Percentiles rank a stretch among this genome's conserved stretches.
phyloP scores from a whole-genome alignment of 2,329 filamentous ascomycete species.

The Ceratocystis colombiana region DNA sequence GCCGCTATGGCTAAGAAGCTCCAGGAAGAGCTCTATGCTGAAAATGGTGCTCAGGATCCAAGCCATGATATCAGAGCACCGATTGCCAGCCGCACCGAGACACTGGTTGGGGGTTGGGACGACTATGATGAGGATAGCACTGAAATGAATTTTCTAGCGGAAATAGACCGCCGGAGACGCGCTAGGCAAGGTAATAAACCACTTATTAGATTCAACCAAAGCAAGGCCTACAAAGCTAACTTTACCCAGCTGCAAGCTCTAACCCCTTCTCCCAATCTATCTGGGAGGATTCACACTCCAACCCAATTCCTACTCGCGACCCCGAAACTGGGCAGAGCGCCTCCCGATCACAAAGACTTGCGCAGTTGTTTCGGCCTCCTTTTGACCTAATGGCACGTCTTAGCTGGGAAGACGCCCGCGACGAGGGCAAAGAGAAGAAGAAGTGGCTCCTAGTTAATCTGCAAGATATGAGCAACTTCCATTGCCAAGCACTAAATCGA shows the following conservation, averaged over 20 bases:
- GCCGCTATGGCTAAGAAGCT: conserved; percentile 83
- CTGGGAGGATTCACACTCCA: conserved; percentile 32
- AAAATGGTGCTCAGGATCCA: conserved; percentile 35
- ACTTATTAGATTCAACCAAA: neutral
- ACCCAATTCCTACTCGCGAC: conserved; percentile 5
- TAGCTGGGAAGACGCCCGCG: conserved; percentile 73
- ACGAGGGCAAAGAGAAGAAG: conserved; percentile 73
- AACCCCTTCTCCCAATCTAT: conserved; percentile 37
- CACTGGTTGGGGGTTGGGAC: conserved; percentile 53
- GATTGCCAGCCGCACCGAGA: conserved; percentile 84
- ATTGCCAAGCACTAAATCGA: conserved; percentile 86
- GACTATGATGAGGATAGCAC: conserved; percentile 11
- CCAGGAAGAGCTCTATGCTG: conserved; percentile 81
- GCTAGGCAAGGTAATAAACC: conserved; percentile 18
- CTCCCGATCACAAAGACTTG: conserved; percentile 65
- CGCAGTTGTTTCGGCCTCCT: conserved; percentile 85
- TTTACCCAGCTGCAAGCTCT: conserved; percentile 16
- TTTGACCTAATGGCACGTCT: conserved; percentile 76
- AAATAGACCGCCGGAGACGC: conserved; percentile 21
- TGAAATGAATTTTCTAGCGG: conserved; percentile 17
- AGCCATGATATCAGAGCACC: conserved; percentile 69
- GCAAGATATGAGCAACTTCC: conserved; percentile 85
- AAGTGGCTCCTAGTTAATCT: conserved; percentile 97
- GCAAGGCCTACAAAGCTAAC: conserved; percentile 4
- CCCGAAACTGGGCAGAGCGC: conserved; percentile 29